Evolutionary conservation across 768 basidiomycete genomes (phyloP).

Genomic region (Leucocoprinus leucothites): DNA sequence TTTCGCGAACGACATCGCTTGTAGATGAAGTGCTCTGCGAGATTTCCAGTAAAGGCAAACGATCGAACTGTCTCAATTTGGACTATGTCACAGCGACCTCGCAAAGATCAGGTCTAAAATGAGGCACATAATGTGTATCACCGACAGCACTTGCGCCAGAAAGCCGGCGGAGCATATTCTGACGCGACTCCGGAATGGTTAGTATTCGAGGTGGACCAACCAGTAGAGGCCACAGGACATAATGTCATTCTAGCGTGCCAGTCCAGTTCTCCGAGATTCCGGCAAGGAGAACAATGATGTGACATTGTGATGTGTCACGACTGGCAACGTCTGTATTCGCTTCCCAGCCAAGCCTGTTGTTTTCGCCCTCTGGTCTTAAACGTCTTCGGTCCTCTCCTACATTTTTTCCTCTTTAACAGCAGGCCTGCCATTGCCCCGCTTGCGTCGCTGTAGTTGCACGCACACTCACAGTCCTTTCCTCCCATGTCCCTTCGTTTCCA

Average conservation of each 20-base stretch:
- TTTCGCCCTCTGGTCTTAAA: slow-evolving; percentile 2
- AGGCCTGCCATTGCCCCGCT: slow-evolving; percentile 22
- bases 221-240: not conserved
- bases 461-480: slow-evolving; percentile 21
- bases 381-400: slow-evolving; percentile 2
- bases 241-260: not conserved
- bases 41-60: not conserved
- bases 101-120: no score
- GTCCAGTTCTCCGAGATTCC: no score
- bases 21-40: not conserved
- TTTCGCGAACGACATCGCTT: slow-evolving; percentile 52
- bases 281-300: not conserved
- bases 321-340: slow-evolving; percentile 13
- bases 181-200: no score
- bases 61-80: not conserved
- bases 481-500: slow-evolving; percentile 57
- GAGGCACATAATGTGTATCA: no score
- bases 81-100: not conserved
- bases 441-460: slow-evolving; percentile 21
- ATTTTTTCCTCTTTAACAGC: slow-evolving; percentile 15
- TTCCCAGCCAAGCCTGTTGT: slow-evolving; percentile 17
- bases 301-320: slow-evolving; percentile 15
- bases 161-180: no score
- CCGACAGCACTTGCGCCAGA: no score
- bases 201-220: not conserved